A percentile compares a stretch with the other conserved stretches of the same genome.
Evolutionary conservation across 2,329 filamentous ascomycete species (phyloP).

Genomic region (Microdochium trichocladiopsis): DNA sequence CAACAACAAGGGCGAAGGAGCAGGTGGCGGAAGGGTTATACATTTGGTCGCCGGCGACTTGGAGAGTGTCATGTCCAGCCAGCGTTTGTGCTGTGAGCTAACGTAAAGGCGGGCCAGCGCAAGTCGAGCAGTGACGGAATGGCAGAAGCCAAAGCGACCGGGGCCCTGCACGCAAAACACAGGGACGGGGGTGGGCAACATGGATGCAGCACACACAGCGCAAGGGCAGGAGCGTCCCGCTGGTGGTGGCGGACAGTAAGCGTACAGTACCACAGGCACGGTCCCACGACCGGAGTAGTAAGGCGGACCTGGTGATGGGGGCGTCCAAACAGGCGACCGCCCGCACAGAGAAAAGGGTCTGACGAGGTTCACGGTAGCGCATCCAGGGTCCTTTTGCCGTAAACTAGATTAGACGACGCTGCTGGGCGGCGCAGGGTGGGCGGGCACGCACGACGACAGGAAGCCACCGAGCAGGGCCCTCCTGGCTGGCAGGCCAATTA

Average conservation of each 20-base stretch:
- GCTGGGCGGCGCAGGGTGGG: too few relatives aligned
- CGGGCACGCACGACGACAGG: neutral
- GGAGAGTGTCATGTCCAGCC: too few relatives aligned
- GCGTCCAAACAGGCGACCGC: too few relatives aligned
- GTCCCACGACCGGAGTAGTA: neutral
- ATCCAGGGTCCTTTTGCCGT: neutral
- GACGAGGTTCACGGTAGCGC: neutral
- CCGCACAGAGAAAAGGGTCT: neutral
- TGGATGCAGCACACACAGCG: neutral
- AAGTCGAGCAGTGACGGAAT: neutral
- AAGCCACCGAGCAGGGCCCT: neutral
- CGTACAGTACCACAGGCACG: neutral
- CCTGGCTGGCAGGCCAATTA: neutral
- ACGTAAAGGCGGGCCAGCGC: neutral
- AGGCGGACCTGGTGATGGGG: neutral
- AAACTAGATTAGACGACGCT: too few relatives aligned
- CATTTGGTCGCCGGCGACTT: too few relatives aligned
- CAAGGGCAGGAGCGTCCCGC: neutral
- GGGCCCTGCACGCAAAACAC: neutral
- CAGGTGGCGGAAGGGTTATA: too few relatives aligned
- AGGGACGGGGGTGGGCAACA: neutral
- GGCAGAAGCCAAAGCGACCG: neutral
- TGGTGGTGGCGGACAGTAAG: too few relatives aligned
- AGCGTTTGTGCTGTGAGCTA: too few relatives aligned
- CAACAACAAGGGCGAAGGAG: too few relatives aligned